phyloP scores from a whole-genome alignment of 1,284 basidiomycete genomes.

The Volvariella volvacea region DNA sequence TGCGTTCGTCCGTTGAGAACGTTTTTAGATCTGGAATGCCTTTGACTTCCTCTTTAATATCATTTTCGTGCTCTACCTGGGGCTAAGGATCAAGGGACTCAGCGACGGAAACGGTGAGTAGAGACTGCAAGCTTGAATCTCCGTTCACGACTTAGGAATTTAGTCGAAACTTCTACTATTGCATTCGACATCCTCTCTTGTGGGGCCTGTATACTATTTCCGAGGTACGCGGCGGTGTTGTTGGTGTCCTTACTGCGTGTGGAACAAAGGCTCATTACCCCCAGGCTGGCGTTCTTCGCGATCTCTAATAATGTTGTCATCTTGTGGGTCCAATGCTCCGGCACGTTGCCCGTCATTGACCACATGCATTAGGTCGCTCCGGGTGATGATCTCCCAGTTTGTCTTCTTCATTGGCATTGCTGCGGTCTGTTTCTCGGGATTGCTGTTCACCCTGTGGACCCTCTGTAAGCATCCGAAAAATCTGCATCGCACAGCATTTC shows the following conservation, averaged over 20 bases:
- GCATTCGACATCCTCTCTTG: conserved; percentile 82
- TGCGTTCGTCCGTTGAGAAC: neutral
- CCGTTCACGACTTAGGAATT: conserved; percentile 5
- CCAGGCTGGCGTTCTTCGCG: conserved; percentile 77
- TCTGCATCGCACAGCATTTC: too few species aligned
- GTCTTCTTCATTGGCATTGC: conserved; percentile 82
- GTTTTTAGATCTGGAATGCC: conserved; percentile 73
- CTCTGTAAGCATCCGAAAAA: conserved; percentile 39
- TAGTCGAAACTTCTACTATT: conserved; percentile 54
- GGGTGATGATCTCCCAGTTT: conserved; percentile 74
- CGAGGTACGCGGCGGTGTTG: conserved; percentile 37
- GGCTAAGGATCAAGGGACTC: conserved; percentile 62
- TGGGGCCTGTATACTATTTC: conserved; percentile 83
- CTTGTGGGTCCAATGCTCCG: conserved; percentile 39
- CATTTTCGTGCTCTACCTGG: conserved; percentile 67
- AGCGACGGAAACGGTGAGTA: conserved; percentile 45
- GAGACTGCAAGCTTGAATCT: neutral
- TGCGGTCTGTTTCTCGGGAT: conserved; percentile 78
- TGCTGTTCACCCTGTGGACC: conserved; percentile 80
- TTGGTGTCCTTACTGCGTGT: neutral
- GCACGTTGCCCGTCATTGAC: conserved; percentile 3
- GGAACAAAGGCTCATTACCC: neutral
- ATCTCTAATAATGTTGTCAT: conserved; percentile 81
- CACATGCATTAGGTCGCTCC: conserved; percentile 49
- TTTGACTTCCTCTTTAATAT: conserved; percentile 77